Conservation (phyloP, 169 alveolate species). For the Plasmodium billcollinsi region DNA sequence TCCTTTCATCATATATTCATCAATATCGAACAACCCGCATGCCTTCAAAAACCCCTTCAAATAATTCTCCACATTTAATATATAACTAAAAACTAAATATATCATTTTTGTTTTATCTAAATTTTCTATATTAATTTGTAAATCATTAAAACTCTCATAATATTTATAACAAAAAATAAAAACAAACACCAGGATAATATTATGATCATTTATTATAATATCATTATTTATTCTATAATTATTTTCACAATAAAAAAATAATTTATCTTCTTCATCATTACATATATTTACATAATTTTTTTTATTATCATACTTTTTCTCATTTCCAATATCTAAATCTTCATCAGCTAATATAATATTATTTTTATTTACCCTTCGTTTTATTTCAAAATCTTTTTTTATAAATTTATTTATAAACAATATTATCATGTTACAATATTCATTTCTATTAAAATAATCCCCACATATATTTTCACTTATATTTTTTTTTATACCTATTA, state of each 20-base stretch:
- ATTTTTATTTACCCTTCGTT: constrained; percentile 19
- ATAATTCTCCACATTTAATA: constrained; percentile 41
- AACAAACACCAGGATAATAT: constrained; percentile 33
- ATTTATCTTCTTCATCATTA: not conserved
- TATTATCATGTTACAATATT: constrained; percentile 56
- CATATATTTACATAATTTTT: not conserved
- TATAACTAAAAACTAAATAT: constrained; percentile 18
- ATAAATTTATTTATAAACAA: constrained; percentile 66
- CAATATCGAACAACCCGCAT: constrained; percentile 35
- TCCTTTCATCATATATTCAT: not conserved
- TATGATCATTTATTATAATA: constrained; percentile 65
- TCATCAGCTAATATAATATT: constrained; percentile 65
- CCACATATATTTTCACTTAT: constrained; percentile 25
- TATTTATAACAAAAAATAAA: constrained; percentile 66
- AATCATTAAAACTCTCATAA: constrained; percentile 33
- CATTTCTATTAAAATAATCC: constrained; percentile 45
- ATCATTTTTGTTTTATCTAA: constrained; percentile 60
- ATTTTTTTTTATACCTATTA: constrained; percentile 39
- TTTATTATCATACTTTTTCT: not conserved
- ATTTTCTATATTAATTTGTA: constrained; percentile 51
- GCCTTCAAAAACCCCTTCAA: constrained; percentile 36
- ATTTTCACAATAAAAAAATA: constrained; percentile 41
- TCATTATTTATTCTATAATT: constrained; percentile 69
- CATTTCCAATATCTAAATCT: not conserved
- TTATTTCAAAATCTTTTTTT: constrained; percentile 72